Evolutionary conservation across 2,329 filamentous ascomycete genomes (phyloP).

Genomic region (Phialemonium atrogriseum): DNA sequence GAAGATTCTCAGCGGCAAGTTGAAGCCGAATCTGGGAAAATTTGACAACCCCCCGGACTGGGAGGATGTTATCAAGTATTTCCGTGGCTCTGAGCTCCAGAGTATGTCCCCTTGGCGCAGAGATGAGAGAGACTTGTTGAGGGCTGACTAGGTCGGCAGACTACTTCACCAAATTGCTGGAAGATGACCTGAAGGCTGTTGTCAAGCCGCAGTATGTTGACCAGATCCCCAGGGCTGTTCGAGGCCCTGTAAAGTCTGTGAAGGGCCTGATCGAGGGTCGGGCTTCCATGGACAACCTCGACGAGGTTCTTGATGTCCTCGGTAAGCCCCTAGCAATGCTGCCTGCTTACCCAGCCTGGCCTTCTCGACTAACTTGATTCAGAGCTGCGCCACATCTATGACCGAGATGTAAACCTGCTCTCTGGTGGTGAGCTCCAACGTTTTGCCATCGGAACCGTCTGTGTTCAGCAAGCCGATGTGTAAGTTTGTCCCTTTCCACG

Average conservation of each 20-base stretch:
- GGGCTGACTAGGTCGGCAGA: constrained; percentile 44
- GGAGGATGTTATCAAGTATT: constrained; percentile 98
- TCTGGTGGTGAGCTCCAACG: constrained; percentile 98
- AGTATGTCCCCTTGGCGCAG: constrained; percentile 49
- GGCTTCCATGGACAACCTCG: constrained; percentile 66
- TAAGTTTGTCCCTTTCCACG: constrained; percentile 26
- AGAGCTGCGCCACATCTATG: constrained; percentile 83
- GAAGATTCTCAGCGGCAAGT: constrained; percentile 96
- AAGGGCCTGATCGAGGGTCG: constrained; percentile 69
- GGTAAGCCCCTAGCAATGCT: constrained; percentile 30
- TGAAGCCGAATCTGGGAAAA: constrained; percentile 94
- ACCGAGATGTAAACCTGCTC: constrained; percentile 81
- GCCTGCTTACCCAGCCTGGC: not conserved
- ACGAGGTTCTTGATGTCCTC: constrained; percentile 75
- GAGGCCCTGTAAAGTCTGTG: constrained; percentile 71
- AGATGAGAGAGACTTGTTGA: too few species aligned
- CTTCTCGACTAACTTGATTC: constrained; percentile 5
- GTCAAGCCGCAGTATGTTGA: constrained; percentile 99
- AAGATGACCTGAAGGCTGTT: constrained; percentile 94
- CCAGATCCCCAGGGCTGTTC: constrained; percentile 90
- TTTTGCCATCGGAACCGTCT: constrained; percentile 93
- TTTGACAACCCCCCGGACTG: constrained; percentile 97
- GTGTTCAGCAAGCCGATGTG: constrained; percentile 92
- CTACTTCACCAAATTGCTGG: constrained; percentile 97
- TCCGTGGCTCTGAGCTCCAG: constrained; percentile 93